Evolutionary conservation across 768 basidiomycete genomes (phyloP), one percentile per base, ranked within the genome.

Genomic region (Lactarius quietus): DNA sequence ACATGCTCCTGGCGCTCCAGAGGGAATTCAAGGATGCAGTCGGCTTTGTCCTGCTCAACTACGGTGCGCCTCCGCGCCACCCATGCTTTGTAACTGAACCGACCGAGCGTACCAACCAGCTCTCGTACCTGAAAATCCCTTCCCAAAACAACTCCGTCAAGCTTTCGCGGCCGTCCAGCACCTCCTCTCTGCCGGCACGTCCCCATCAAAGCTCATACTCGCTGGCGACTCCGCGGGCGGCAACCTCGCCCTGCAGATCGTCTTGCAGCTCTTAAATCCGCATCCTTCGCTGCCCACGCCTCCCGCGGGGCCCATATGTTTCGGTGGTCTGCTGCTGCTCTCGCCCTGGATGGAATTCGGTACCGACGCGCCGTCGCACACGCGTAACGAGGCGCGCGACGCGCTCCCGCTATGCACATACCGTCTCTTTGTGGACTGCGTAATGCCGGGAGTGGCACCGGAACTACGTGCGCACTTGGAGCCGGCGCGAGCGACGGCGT

Each of bases 211-310:
- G n/a, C 70, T 72, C n/a, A 61, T 60, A 48, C 48, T 72, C 31
- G 67, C 64, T 1, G 72, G 72, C 29, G 68, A 69, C 60, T 64
- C 70, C 2, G 68, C 65, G 1, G 70, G 70, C 20, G 69, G 57
- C 17, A 72, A 71, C 59, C 45, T 72, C 9, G 54, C 59, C 8
- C 12, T 72, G 9, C 72, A 72, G 57, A 59, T 70, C 17, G 53
- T 68, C 1, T 45, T 63, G 1, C 69, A 67, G 31, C 35, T 70
- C 10, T 57, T 72, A 0, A 69, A 72, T 8, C 68, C 72, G 0
- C 68, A 65, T 3, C 28, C 66, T 3, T 57, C 64, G 18, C 41
- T 68, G 15, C 28, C 63, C 17, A 10, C 9, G 9, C 36, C 57
- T 18, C 57, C 18, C 23, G 33, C 38, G 4, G 23, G 33, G 1